Conservation (phyloP, 768 basidiomycete species). For the Auricularia sp. region DNA sequence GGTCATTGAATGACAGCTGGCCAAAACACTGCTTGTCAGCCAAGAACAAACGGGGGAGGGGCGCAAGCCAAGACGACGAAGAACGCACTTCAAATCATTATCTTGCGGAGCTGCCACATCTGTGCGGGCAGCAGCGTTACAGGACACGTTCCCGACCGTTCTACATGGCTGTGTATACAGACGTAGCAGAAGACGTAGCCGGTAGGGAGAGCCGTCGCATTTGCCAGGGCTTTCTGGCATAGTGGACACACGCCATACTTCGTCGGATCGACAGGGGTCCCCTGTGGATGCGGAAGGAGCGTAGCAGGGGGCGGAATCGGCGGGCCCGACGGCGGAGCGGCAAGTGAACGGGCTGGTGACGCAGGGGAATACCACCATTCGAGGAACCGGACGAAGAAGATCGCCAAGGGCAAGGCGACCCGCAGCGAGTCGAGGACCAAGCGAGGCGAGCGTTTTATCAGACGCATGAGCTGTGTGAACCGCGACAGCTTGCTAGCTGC, state of each 20-base stretch:
- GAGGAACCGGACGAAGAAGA: constrained; percentile 92
- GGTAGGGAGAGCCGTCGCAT: constrained; percentile 83
- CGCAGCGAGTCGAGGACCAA: constrained; percentile 68
- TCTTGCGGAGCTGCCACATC: constrained; percentile 79
- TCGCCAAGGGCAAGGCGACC: constrained; percentile 72
- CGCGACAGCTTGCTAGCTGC: neutral
- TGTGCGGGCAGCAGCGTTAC: constrained; percentile 70
- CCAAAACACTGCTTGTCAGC: no score
- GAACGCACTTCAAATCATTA: constrained; percentile 47
- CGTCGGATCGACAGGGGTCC: constrained; percentile 49
- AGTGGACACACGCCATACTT: constrained; percentile 81
- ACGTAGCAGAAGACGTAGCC: constrained; percentile 95
- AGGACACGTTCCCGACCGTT: constrained; percentile 71
- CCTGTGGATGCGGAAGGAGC: constrained; percentile 63
- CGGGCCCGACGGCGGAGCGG: constrained; percentile 51
- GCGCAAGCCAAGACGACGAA: neutral
- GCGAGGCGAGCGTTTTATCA: constrained; percentile 46
- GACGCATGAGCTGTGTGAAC: constrained; percentile 27
- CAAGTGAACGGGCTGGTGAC: constrained; percentile 71
- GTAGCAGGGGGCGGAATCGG: constrained; percentile 69
- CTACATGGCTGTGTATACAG: constrained; percentile 77
- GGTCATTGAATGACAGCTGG: no score
- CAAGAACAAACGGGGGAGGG: neutral
- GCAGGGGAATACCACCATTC: constrained; percentile 99
- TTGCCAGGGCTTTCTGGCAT: constrained; percentile 61